Percentiles rank a stretch among this genome's conserved stretches.
Evolutionary conservation across 1,284 basidiomycete genomes (phyloP).

Genomic region (Tilletia setariae): DNA sequence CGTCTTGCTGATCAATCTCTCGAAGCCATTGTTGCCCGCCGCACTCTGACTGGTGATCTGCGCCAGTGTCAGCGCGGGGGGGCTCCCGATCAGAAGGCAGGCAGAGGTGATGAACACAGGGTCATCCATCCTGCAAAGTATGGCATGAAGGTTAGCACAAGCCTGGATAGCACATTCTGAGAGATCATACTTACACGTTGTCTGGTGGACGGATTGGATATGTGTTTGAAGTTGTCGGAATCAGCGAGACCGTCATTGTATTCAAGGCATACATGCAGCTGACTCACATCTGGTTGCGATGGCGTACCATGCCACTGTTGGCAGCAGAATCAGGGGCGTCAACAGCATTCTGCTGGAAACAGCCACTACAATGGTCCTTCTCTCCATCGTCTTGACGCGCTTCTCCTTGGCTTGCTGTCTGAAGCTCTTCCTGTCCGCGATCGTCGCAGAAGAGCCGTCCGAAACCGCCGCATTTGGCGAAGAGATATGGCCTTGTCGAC

Average conservation of each 20-base stretch:
- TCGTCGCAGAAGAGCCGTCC: background rate
- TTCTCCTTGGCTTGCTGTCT: constrained; percentile 5
- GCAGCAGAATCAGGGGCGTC: constrained; percentile 68
- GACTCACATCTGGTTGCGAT: constrained; percentile 24
- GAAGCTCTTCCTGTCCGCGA: background rate
- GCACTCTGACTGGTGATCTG: constrained; percentile 80
- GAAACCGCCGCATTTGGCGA: background rate
- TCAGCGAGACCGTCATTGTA: no score
- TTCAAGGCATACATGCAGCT: background rate
- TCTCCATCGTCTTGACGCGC: constrained; percentile 46
- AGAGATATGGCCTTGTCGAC: background rate
- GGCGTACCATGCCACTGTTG: constrained; percentile 40
- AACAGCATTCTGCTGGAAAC: constrained; percentile 78
- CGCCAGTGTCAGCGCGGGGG: constrained; percentile 62
- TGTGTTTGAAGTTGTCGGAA: no score
- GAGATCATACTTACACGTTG: constrained; percentile 21
- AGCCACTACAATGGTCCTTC: constrained; percentile 74
- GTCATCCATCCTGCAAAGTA: constrained; percentile 56
- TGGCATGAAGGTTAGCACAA: background rate
- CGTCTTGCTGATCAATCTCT: constrained; percentile 70
- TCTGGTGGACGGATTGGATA: background rate
- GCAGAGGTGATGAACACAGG: constrained; percentile 77
- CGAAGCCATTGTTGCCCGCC: constrained; percentile 76
- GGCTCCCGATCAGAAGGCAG: constrained; percentile 71
- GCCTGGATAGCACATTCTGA: no score